Evolutionary conservation across 768 basidiomycete genomes (phyloP).

Genomic region (Collybia mongolica): DNA sequence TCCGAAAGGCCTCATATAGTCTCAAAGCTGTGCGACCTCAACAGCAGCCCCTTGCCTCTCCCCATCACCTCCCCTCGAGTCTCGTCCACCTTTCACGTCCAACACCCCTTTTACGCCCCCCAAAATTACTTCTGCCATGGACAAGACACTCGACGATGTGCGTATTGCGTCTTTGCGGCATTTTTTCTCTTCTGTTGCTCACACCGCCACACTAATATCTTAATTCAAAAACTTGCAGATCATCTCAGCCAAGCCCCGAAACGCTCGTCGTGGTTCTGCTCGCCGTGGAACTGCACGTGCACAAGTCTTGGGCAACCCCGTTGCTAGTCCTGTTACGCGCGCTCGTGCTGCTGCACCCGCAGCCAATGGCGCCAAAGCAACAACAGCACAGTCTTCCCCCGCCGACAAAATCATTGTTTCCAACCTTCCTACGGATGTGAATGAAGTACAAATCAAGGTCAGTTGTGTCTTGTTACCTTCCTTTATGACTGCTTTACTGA

Average conservation of each 20-base stretch:
- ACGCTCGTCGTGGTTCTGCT: constrained; percentile 41
- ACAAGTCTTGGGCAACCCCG: constrained; percentile 59
- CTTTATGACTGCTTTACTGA: not conserved
- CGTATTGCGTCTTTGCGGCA: constrained; percentile 20
- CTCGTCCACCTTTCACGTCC: constrained; percentile 14
- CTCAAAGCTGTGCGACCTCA: constrained; percentile 19
- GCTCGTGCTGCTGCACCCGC: constrained; percentile 48
- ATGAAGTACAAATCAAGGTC: constrained; percentile 92
- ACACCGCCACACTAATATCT: constrained; percentile 21
- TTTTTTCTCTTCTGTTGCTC: constrained; percentile 14
- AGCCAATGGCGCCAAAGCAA: constrained; percentile 36
- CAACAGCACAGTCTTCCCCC: constrained; percentile 39
- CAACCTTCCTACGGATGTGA: constrained; percentile 91
- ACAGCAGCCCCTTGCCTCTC: constrained; percentile 25
- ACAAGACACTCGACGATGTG: constrained; percentile 85
- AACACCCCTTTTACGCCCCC: constrained; percentile 11
- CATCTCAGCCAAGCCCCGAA: constrained; percentile 61
- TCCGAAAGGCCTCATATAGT: constrained; percentile 33
- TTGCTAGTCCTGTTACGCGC: constrained; percentile 45
- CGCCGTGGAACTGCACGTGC: constrained; percentile 47
- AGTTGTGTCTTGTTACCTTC: constrained; percentile 23
- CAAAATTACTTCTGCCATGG: constrained; percentile 44
- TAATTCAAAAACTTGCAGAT: constrained; percentile 43
- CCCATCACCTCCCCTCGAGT: constrained; percentile 23
- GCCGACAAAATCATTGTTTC: constrained; percentile 95